Conservation (phyloP, 768 basidiomycete species). For the Rhizopogon vulgaris region DNA sequence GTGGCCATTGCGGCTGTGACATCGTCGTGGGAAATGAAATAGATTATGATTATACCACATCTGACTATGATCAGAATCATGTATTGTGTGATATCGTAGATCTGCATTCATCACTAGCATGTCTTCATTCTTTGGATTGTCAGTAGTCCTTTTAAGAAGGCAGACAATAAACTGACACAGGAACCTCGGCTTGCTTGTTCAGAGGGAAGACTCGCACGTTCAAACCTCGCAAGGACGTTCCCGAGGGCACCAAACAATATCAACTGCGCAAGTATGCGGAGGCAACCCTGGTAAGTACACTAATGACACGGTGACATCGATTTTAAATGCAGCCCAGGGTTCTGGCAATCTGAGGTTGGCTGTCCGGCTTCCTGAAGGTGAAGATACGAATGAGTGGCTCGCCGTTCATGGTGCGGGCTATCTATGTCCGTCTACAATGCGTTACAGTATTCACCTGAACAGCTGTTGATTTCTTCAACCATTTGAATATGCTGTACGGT, state of each 20-base stretch:
- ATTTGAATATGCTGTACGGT: conserved; percentile 98
- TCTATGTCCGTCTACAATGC: background rate
- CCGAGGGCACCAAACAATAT: conserved; percentile 96
- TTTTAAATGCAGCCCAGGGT: conserved; percentile 44
- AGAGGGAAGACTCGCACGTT: conserved; percentile 93
- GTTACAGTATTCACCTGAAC: conserved; percentile 2
- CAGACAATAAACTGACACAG: conserved; percentile 9
- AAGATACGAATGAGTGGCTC: conserved; percentile 98
- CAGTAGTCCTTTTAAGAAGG: conserved; percentile 27
- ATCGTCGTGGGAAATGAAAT: too few relatives aligned
- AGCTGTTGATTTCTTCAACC: conserved; percentile 99
- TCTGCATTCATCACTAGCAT: conserved; percentile 31
- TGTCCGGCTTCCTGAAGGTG: conserved; percentile 92
- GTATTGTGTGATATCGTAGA: background rate
- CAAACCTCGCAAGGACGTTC: conserved; percentile 92
- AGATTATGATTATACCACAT: too few relatives aligned
- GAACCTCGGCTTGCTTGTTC: conserved; percentile 8
- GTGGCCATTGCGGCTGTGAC: too few relatives aligned
- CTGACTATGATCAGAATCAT: too few relatives aligned
- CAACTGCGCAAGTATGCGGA: conserved; percentile 97
- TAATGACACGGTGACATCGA: conserved; percentile 5
- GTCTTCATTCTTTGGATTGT: conserved; percentile 90
- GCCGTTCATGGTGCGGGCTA: conserved; percentile 83
- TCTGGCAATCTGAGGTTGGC: conserved; percentile 93
- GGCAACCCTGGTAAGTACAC: conserved; percentile 67